Base-by-base conservation (phyloP, 1,284 basidiomycete species). In the Rhodotorula glutinis region DNA sequence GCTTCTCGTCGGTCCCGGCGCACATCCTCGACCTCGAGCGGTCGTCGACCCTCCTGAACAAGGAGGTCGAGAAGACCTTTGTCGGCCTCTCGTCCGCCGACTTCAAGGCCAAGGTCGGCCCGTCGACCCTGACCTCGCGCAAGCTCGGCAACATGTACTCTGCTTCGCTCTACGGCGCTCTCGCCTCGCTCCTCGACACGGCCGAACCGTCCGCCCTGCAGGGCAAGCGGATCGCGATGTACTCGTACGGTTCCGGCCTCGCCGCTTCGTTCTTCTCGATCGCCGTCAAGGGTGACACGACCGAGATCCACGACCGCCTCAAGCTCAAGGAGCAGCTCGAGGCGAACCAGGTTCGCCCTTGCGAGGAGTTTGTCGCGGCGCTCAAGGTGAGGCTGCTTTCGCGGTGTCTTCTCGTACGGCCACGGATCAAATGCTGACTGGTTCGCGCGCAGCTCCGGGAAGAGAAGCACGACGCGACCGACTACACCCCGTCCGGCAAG, bases 71-170 rank as follows among this genome's bases (percentile, higher is more conserved):
- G 81, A 98, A 98, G 85, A 86, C 89, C 9, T 95, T 97, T 81
- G 85, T 94, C 61, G 81, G 79, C 47, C 81, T 87, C 72, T 87
- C 88, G 63, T 90, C 90, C 78, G 79, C 82, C 29, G 83, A 85
- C 56, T 94, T 91, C 81, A 84, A 84, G 69, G 80, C 83, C 70
- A 86, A 87, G 76, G 87, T 91, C 33, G 85, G 86, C 69, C 88
- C 90, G 10, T 85, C 75, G 40, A 91, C 92, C 84, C 85, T 87
- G 71, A 89, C 88, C 81, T 91, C 91, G 60, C 86, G 86, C 78
- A 87, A 91, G 62, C 87, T 93, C 77, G 95, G 95, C 23, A 98
- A 98, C 86, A 96, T 95, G 90, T 98, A 98, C 85, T 94, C 95
- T 29, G 95, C 89, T n/a, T 94, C 92, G 53, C 83, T 98, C 38